Percentiles rank a stretch among this genome's conserved stretches.
Conservation (phyloP, 371 early-diverging fungal genomes). For the Nematocida sp. region DNA sequence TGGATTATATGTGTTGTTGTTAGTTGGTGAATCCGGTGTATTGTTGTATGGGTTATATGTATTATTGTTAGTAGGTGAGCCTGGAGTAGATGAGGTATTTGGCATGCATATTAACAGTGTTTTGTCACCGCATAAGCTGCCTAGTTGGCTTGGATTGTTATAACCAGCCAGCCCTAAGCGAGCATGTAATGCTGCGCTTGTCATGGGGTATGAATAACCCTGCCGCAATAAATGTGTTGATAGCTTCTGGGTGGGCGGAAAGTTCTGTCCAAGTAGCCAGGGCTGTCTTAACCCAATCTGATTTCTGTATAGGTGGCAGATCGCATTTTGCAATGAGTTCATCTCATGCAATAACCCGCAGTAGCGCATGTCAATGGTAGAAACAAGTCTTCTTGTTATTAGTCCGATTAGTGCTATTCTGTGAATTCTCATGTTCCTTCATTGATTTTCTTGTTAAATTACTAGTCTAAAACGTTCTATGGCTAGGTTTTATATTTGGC, state of each 20-base stretch:
- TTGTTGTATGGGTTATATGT: too few relatives aligned
- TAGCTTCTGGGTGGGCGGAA: not conserved
- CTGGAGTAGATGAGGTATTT: not conserved
- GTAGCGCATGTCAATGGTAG: not conserved
- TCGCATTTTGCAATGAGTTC: not conserved
- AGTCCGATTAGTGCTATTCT: not conserved
- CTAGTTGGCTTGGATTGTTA: not conserved
- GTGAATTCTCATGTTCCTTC: not conserved
- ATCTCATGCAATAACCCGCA: not conserved
- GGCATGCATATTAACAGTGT: constrained; percentile 1
- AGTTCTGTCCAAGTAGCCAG: constrained; percentile 52
- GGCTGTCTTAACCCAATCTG: constrained; percentile 26
- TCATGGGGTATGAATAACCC: constrained; percentile 13
- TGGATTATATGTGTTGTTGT: too few relatives aligned
- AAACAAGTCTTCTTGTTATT: not conserved
- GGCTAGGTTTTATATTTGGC: constrained; percentile 13
- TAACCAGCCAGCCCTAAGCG: too few relatives aligned
- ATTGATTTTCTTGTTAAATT: constrained; percentile 36
- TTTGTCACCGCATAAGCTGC: constrained; percentile 11
- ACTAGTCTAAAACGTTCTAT: constrained; percentile 30
- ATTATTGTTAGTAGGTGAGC: too few relatives aligned
- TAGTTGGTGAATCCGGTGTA: too few relatives aligned
- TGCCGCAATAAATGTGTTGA: not conserved
- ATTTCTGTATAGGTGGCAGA: constrained; percentile 27
- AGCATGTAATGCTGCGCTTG: not conserved